Conservation (phyloP, 768 basidiomycete species). For the Xanthoconium stramineum region DNA sequence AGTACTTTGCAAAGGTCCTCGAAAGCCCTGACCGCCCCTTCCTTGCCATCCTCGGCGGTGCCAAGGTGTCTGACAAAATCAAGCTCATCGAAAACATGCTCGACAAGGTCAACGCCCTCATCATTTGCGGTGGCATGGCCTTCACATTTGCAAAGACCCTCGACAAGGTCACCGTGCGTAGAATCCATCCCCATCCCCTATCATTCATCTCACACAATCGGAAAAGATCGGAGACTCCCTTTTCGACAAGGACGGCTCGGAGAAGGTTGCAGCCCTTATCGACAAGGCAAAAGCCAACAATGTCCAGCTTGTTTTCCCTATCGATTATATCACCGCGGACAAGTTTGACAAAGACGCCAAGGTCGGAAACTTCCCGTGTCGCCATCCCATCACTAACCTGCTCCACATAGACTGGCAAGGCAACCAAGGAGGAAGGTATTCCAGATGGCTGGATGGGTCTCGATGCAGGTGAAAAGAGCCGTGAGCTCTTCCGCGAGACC, state of each 20-base stretch:
- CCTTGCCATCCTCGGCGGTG: slow-evolving; percentile 97
- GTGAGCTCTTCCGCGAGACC: slow-evolving; percentile 71
- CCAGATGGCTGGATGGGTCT: slow-evolving; percentile 95
- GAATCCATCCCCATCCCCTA: background rate
- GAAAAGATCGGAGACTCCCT: slow-evolving; percentile 86
- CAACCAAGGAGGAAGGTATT: slow-evolving; percentile 84
- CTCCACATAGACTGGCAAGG: slow-evolving; percentile 55
- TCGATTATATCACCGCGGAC: slow-evolving; percentile 92
- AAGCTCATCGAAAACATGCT: slow-evolving; percentile 98
- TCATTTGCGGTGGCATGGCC: slow-evolving; percentile 98
- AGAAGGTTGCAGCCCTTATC: slow-evolving; percentile 79
- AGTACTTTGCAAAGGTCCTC: slow-evolving; percentile 97
- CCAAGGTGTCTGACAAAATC: slow-evolving; percentile 99
- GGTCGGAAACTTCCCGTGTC: slow-evolving; percentile 38
- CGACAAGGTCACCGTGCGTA: slow-evolving; percentile 65
- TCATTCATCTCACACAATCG: slow-evolving; percentile 3
- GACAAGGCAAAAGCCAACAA: slow-evolving; percentile 91
- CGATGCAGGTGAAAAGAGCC: slow-evolving; percentile 84
- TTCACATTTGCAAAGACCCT: slow-evolving; percentile 99
- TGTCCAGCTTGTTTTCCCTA: slow-evolving; percentile 93
- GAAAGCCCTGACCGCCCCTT: slow-evolving; percentile 94
- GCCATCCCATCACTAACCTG: slow-evolving; percentile 1
- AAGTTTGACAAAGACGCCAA: slow-evolving; percentile 92
- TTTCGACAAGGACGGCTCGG: slow-evolving; percentile 84
- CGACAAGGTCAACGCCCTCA: slow-evolving; percentile 95